phyloP scores from a whole-genome alignment of 345 rosid species.

The Syzygium aqueum region DNA sequence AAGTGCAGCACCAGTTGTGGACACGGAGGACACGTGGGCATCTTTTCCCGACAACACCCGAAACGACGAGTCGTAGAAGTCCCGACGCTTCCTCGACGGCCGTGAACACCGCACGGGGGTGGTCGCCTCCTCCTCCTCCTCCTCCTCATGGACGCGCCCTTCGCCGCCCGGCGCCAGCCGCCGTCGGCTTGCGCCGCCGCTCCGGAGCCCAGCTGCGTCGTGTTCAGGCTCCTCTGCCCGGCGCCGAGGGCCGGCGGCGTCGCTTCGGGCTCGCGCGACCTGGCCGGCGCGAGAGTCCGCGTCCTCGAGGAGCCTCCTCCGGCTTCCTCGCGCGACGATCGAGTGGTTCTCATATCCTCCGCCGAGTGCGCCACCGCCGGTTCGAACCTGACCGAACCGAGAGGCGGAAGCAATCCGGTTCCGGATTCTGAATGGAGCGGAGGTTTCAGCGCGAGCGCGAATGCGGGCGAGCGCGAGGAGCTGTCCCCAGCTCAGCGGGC shows the following conservation, averaged over 20 bases:
- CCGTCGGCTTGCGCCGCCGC: not conserved
- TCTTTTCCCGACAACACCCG: not conserved
- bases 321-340: constrained; percentile 14
- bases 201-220: not conserved
- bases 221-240: constrained; percentile 28
- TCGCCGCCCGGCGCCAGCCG: constrained; percentile 9
- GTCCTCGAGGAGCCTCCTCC: constrained; percentile 20
- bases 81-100: not conserved
- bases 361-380: not conserved
- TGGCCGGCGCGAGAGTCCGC: constrained; percentile 25
- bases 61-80: not conserved
- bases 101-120: not conserved
- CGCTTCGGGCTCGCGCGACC: constrained; percentile 2
- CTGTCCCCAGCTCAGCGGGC: constrained; percentile 42
- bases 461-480: constrained; percentile 14
- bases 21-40: not conserved
- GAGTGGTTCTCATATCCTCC: constrained; percentile 14
- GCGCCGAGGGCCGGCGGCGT: constrained; percentile 19
- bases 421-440: not conserved
- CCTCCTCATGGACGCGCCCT: not conserved
- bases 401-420: not conserved
- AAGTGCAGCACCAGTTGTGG: not conserved
- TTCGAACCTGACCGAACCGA: not conserved
- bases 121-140: not conserved
- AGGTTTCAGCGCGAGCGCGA: not conserved